phyloP scores from a whole-genome alignment of 768 basidiomycete species.

The Phlebiopsis gigantea region DNA sequence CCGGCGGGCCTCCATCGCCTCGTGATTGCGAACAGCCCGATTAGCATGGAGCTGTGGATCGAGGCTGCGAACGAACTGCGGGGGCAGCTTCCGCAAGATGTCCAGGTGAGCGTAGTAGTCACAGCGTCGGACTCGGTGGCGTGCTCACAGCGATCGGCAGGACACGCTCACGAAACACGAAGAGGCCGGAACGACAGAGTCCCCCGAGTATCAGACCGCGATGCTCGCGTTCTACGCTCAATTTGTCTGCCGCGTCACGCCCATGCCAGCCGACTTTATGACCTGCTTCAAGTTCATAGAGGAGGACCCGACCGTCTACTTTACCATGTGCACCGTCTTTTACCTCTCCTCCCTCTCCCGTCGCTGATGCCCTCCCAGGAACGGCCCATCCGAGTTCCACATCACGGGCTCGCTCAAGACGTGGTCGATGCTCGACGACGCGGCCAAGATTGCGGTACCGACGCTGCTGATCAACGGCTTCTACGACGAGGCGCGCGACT shows the following conservation, averaged over 20 bases:
- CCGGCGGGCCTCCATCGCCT: slow-evolving; percentile 42
- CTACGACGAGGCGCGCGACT: slow-evolving; percentile 37
- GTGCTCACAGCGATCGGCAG: not conserved
- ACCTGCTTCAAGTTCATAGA: slow-evolving; percentile 29
- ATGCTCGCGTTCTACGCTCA: slow-evolving; percentile 36
- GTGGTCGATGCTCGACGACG: slow-evolving; percentile 42
- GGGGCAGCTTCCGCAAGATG: slow-evolving; percentile 34
- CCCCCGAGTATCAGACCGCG: slow-evolving; percentile 40
- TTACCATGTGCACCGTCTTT: slow-evolving; percentile 35
- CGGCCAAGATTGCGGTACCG: slow-evolving; percentile 34
- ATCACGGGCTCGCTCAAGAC: slow-evolving; percentile 36
- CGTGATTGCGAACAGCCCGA: slow-evolving; percentile 36
- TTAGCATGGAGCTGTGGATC: slow-evolving; percentile 39
- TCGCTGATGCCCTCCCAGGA: slow-evolving; percentile 3
- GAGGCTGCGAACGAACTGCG: slow-evolving; percentile 27
- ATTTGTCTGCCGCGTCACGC: slow-evolving; percentile 40
- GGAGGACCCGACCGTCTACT: slow-evolving; percentile 43
- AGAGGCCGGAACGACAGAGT: slow-evolving; percentile 35
- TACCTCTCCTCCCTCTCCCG: not conserved
- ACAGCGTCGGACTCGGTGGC: not conserved
- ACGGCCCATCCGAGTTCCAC: slow-evolving; percentile 32
- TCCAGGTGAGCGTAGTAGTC: slow-evolving; percentile 13
- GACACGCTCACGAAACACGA: slow-evolving; percentile 32
- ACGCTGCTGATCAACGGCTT: slow-evolving; percentile 34
- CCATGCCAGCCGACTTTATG: slow-evolving; percentile 37